Percentiles rank a stretch among this genome's conserved stretches.
Conservation (phyloP, 257 asterid species). For the Penstemon eatonii region DNA sequence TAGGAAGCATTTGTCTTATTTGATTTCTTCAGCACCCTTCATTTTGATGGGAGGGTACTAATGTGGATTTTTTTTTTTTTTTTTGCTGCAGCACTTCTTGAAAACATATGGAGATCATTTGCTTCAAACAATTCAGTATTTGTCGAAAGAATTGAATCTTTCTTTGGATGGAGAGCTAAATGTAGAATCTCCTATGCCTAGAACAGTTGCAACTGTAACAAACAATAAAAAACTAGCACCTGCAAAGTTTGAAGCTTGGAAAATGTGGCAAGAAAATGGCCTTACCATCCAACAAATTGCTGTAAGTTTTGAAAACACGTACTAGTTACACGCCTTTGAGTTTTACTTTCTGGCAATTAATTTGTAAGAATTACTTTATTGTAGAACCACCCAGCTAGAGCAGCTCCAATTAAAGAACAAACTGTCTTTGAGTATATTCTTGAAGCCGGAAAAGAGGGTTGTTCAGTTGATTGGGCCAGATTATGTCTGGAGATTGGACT, state of each 20-base stretch:
- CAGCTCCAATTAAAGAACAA: conserved; percentile 80
- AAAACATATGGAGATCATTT: conserved; percentile 67
- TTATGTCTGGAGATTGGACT: conserved; percentile 65
- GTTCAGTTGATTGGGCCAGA: conserved; percentile 67
- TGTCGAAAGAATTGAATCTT: conserved; percentile 56
- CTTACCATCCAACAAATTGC: conserved; percentile 61
- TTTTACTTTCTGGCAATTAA: neutral
- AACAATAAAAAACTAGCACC: conserved; percentile 49
- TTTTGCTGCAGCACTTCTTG: conserved; percentile 64
- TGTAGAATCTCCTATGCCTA: conserved; percentile 42
- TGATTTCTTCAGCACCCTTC: conserved; percentile 11
- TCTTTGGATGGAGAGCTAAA: conserved; percentile 59
- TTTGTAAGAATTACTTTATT: conserved; percentile 3
- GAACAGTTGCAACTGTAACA: conserved; percentile 34
- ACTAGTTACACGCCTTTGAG: neutral
- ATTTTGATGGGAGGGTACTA: conserved; percentile 23
- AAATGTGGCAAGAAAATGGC: conserved; percentile 89
- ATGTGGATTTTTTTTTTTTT: conserved; percentile 31
- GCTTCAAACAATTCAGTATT: conserved; percentile 52
- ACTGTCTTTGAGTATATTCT: conserved; percentile 69
- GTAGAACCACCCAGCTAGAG: conserved; percentile 75
- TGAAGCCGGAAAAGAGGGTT: conserved; percentile 85
- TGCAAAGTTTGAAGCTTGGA: conserved; percentile 91
- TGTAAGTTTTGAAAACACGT: conserved; percentile 45
- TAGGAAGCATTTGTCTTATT: too few species aligned